phyloP scores from a whole-genome alignment of 1,284 basidiomycete species.

The Agroathelia rolfsii region DNA sequence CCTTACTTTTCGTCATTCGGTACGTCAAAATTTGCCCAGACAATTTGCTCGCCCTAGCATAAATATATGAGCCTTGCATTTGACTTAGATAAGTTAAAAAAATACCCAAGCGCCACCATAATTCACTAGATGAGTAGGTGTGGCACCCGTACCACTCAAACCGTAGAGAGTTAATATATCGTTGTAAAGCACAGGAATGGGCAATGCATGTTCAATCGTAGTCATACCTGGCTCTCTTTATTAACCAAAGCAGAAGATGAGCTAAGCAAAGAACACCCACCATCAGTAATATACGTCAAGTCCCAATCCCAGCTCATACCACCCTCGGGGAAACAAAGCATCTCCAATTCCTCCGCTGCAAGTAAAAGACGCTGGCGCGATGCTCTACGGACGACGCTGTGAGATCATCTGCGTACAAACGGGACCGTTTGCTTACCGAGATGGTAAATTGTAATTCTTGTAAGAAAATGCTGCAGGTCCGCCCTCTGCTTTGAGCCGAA shows the following conservation, averaged over 20 bases:
- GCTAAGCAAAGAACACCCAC: slow-evolving; percentile 23
- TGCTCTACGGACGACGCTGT: slow-evolving; percentile 32
- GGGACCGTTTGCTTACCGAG: slow-evolving; percentile 30
- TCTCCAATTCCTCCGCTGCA: slow-evolving; percentile 48
- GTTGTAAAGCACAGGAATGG: slow-evolving; percentile 56
- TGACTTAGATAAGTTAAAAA: too few species aligned
- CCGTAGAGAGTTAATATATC: slow-evolving; percentile 53
- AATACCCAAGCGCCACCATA: slow-evolving; percentile 62
- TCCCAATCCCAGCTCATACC: slow-evolving; percentile 75
- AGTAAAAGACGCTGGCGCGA: slow-evolving; percentile 57
- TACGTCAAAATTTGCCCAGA: slow-evolving; percentile 57
- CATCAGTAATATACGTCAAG: slow-evolving; percentile 63
- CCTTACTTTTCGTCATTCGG: slow-evolving; percentile 57
- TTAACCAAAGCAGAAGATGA: slow-evolving; percentile 1
- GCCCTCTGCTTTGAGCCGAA: slow-evolving; percentile 61
- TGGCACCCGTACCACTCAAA: slow-evolving; percentile 57
- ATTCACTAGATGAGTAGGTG: slow-evolving; percentile 65
- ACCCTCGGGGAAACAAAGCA: slow-evolving; percentile 68
- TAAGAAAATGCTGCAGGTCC: slow-evolving; percentile 61
- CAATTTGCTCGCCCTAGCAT: slow-evolving; percentile 55
- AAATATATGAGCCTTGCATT: too few species aligned
- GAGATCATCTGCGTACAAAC: background rate
- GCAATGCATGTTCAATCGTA: slow-evolving; percentile 63
- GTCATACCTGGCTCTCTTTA: slow-evolving; percentile 51
- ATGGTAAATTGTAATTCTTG: slow-evolving; percentile 67